Conservation (phyloP, 352 stramenopile genomes). For the Globisporangium alternatum region DNA sequence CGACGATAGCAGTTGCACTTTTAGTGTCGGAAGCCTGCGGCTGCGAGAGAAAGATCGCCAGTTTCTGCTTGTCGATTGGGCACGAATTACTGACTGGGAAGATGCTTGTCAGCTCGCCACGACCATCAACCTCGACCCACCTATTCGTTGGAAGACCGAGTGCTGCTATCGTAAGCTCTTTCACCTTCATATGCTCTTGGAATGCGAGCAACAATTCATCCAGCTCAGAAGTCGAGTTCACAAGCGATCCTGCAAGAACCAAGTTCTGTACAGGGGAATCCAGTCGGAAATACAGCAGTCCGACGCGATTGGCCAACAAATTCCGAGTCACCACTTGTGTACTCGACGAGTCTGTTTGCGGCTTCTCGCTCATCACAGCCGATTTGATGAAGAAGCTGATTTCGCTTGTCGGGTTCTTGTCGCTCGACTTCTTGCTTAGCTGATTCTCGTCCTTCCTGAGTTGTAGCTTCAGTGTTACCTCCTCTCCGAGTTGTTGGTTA, state of each 20-base stretch:
- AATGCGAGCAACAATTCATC: background rate
- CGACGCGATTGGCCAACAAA: background rate
- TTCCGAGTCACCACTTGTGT: background rate
- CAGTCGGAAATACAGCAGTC: conserved; percentile 9
- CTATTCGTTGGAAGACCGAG: background rate
- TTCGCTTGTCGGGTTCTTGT: conserved; percentile 1
- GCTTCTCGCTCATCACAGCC: background rate
- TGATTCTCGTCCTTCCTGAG: background rate
- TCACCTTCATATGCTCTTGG: background rate
- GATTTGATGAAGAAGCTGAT: background rate
- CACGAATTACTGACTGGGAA: background rate
- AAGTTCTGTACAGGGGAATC: background rate
- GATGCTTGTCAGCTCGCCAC: background rate
- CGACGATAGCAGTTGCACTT: background rate
- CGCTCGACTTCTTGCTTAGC: conserved; percentile 2
- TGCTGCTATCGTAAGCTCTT: background rate
- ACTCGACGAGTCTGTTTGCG: background rate
- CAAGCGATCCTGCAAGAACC: background rate
- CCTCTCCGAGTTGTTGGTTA: background rate
- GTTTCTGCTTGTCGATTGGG: conserved; percentile 1
- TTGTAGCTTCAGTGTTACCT: conserved; percentile 11
- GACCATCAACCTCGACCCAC: background rate
- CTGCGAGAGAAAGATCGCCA: conserved; percentile 3
- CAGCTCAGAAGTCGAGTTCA: background rate
- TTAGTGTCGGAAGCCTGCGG: background rate